These are phyloP conservation scores for Colletotrichum liaoningense DNA, from an alignment of 2,329 filamentous ascomycete genomes.

Conservation along the genomic window DNA sequence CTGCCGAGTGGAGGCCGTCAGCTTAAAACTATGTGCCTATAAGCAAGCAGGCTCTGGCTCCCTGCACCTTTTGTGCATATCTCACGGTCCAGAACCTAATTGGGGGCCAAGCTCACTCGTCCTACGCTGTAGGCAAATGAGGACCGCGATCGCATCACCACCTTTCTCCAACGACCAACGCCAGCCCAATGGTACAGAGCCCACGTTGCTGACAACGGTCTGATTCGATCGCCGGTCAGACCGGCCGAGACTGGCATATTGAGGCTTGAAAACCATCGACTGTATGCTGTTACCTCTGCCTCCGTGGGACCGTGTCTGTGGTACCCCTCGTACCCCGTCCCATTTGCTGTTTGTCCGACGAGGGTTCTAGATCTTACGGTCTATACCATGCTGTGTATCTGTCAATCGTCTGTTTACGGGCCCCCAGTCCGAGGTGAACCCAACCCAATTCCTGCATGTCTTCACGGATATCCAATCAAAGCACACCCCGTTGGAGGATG, in stretches of 20 bases:
- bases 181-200: constrained; percentile 11
- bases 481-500: neutral
- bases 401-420: neutral
- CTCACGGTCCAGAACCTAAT: neutral
- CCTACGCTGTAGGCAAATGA: constrained; percentile 9
- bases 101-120: neutral
- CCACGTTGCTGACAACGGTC: constrained; percentile 5
- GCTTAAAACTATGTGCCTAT: neutral
- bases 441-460: neutral
- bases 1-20: neutral
- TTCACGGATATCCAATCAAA: neutral
- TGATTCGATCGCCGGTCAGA: constrained; percentile 6
- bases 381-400: neutral
- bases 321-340: neutral
- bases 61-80: constrained; percentile 12
- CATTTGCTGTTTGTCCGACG: neutral
- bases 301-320: no score
- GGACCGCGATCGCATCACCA: constrained; percentile 11
- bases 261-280: constrained; percentile 4
- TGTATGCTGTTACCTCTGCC: neutral
- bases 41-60: constrained; percentile 22
- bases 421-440: neutral
- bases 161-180: neutral
- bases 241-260: constrained; percentile 27
- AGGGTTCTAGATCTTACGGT: neutral